Conservation (phyloP, 495 filamentous ascomycete genomes). For the Annulohypoxylon maeteangense region DNA sequence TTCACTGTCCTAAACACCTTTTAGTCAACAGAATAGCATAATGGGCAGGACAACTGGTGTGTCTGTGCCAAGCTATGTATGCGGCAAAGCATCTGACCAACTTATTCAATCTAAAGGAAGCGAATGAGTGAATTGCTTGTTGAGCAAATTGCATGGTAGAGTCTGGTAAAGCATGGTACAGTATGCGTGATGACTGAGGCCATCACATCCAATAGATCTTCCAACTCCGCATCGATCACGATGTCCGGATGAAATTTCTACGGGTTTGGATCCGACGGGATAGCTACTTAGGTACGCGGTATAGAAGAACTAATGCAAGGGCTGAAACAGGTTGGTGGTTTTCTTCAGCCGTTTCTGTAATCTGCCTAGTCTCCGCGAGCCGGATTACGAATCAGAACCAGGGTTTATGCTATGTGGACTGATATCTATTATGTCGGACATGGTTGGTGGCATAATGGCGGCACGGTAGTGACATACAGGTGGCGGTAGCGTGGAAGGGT, state of each 20-base stretch:
- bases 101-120: not conserved
- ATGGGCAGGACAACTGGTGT: not conserved
- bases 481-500: no score
- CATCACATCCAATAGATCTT: not conserved
- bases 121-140: not conserved
- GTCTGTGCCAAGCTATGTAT: not conserved
- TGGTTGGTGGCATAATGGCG: no score
- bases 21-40: not conserved
- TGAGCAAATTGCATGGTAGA: not conserved
- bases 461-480: no score
- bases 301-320: not conserved
- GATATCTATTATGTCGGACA: not conserved
- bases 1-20: not conserved
- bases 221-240: not conserved
- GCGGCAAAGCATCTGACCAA: constrained; percentile 2
- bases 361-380: not conserved
- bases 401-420: not conserved
- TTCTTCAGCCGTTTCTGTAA: not conserved
- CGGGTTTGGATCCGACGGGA: not conserved
- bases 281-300: not conserved
- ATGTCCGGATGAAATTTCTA: not conserved
- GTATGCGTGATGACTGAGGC: not conserved
- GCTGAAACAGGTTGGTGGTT: not conserved
- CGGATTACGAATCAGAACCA: not conserved
- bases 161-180: no score